Evolutionary conservation across 768 basidiomycete genomes (phyloP).

Genomic region (Lanmaoa rubissima): DNA sequence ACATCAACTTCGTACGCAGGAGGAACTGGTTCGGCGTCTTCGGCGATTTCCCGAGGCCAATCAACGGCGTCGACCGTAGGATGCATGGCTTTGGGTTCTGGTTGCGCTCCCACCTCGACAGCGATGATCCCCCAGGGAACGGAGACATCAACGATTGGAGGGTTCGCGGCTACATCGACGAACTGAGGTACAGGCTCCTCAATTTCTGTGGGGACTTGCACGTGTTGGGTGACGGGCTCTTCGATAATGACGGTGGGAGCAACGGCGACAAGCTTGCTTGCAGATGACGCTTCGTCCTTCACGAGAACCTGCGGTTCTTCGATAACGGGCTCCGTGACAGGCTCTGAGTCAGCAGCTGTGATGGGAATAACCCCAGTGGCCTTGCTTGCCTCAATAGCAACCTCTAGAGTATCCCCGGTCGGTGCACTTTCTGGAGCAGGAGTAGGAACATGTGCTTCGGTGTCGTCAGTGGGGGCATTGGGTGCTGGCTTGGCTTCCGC

Average conservation of each 20-base stretch:
- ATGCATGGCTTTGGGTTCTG: not conserved
- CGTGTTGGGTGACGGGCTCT: not conserved
- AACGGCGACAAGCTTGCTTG: not conserved
- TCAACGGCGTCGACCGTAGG: not conserved
- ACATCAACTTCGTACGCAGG: not conserved
- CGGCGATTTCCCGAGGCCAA: not conserved
- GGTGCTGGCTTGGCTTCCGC: not conserved
- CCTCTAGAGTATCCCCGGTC: not conserved
- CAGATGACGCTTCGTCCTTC: not conserved
- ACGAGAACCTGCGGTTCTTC: not conserved
- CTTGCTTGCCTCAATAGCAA: not conserved
- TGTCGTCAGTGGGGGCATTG: not conserved
- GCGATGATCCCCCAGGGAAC: not conserved
- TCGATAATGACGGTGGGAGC: slow-evolving; percentile 1
- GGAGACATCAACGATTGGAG: not conserved
- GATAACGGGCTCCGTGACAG: not conserved
- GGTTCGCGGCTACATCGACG: not conserved
- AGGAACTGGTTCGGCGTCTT: not conserved
- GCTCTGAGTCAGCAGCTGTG: not conserved
- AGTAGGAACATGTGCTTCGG: not conserved
- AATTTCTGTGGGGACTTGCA: slow-evolving; percentile 1
- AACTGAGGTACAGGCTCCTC: slow-evolving; percentile 8
- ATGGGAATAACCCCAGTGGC: not conserved
- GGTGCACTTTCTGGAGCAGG: not conserved
- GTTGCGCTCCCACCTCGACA: not conserved